Evolutionary conservation across 805 yeast species (phyloP).

Genomic region (Zygotorulaspora chibaensis): DNA sequence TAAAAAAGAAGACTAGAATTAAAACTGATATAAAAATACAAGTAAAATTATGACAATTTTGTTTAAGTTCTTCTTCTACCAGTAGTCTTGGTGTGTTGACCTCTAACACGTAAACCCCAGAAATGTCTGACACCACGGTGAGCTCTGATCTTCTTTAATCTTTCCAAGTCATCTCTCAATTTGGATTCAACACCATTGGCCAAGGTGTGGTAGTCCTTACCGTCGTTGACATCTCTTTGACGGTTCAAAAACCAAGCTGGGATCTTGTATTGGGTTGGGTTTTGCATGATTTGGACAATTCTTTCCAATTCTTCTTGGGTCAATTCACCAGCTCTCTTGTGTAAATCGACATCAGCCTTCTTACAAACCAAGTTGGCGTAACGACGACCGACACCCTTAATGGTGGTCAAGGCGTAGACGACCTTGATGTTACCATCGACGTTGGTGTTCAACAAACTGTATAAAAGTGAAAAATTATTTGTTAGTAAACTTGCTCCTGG

Average conservation of each 20-base stretch:
- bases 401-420: conserved; percentile 99
- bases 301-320: conserved; percentile 99
- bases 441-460: conserved; percentile 98
- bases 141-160: conserved; percentile 99
- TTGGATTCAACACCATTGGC: conserved; percentile 99
- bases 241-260: conserved; percentile 99
- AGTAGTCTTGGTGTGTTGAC: conserved; percentile 99
- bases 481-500: conserved; percentile 35
- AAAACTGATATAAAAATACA: conserved; percentile 9
- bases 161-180: conserved; percentile 99
- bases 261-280: conserved; percentile 98
- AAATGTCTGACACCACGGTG: conserved; percentile 99
- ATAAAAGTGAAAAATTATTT: conserved; percentile 18
- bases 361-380: conserved; percentile 99
- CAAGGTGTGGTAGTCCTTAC: conserved; percentile 98
- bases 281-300: conserved; percentile 99
- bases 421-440: conserved; percentile 99
- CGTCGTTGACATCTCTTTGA: conserved; percentile 97
- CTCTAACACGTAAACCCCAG: conserved; percentile 99
- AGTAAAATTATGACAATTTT: conserved; percentile 6
- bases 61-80: conserved; percentile 73
- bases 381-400: conserved; percentile 99
- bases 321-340: conserved; percentile 99
- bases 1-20: conserved; percentile 6
- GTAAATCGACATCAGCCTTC: conserved; percentile 98